A percentile compares a stretch with the other conserved stretches of the same genome.
Conservation (phyloP, 306 rosid genomes). For the Rosa multiflora region DNA sequence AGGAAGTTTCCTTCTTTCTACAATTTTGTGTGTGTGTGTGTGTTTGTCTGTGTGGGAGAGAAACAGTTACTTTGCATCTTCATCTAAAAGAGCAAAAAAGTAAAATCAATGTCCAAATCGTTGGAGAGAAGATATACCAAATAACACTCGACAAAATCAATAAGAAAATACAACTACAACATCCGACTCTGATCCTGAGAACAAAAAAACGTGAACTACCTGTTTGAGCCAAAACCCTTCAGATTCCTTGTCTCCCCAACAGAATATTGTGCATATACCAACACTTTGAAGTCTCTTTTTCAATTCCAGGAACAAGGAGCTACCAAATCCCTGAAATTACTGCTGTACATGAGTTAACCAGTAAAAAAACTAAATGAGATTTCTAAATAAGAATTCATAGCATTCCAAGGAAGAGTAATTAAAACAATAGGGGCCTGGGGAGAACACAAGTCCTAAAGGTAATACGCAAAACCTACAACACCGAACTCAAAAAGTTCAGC, state of each 20-base stretch:
- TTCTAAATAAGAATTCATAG: neutral
- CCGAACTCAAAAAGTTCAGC: neutral
- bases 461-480: neutral
- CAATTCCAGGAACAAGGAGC: slow-evolving; percentile 58
- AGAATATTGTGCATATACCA: slow-evolving; percentile 73
- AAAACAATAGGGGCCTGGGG: neutral
- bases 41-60: neutral
- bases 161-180: slow-evolving; percentile 14
- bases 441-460: neutral
- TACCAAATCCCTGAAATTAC: slow-evolving; percentile 73
- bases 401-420: neutral
- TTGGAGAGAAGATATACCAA: neutral
- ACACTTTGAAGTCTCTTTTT: slow-evolving; percentile 68
- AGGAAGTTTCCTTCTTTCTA: neutral
- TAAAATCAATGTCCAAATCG: neutral
- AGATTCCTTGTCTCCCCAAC: slow-evolving; percentile 97
- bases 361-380: neutral
- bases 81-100: neutral
- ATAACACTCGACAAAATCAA: neutral
- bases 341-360: slow-evolving; percentile 7
- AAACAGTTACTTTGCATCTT: neutral
- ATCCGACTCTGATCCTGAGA: slow-evolving; percentile 1
- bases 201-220: slow-evolving; percentile 38
- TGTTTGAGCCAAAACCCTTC: slow-evolving; percentile 91
- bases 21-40: neutral